Evolutionary conservation across 768 basidiomycete genomes (phyloP).

Genomic region (Leucosporidium scottii): DNA sequence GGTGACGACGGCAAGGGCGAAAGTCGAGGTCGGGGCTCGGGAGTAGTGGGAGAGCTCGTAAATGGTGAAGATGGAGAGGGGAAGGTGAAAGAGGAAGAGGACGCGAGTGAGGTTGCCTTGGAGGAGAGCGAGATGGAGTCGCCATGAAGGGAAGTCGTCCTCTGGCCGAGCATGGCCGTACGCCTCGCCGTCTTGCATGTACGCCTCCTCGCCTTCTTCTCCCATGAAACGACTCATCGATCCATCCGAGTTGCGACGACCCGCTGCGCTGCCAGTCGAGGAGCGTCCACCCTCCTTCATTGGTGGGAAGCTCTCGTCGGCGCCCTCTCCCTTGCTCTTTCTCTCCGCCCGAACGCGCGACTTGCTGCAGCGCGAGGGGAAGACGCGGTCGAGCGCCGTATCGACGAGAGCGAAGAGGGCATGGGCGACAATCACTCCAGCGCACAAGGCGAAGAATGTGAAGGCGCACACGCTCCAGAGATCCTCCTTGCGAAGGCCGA

Average conservation of each 20-base stretch:
- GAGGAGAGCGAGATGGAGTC: conserved; percentile 20
- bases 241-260: conserved; percentile 2
- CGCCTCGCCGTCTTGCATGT: conserved; percentile 7
- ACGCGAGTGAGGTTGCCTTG: conserved; percentile 81
- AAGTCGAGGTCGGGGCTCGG: conserved; percentile 55
- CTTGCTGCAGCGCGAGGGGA: conserved; percentile 41
- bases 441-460: conserved; percentile 66
- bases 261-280: not conserved
- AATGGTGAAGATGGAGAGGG: conserved; percentile 82
- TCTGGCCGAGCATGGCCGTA: conserved; percentile 8
- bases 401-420: conserved; percentile 67
- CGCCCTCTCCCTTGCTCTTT: conserved; percentile 10
- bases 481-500: conserved; percentile 75
- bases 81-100: conserved; percentile 86
- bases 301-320: not conserved
- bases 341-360: conserved; percentile 25
- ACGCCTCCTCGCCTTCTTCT: conserved; percentile 19
- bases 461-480: conserved; percentile 68
- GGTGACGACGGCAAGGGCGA: conserved; percentile 71
- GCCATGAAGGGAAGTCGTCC: conserved; percentile 15
- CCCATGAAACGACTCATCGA: conserved; percentile 12
- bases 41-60: conserved; percentile 69
- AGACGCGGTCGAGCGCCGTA: conserved; percentile 41
- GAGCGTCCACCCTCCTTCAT: conserved; percentile 2
- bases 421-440: conserved; percentile 62